These are phyloP conservation scores for Atkinsonella texensis DNA, from an alignment of 2,329 filamentous ascomycete species.

Conservation along the genomic window DNA sequence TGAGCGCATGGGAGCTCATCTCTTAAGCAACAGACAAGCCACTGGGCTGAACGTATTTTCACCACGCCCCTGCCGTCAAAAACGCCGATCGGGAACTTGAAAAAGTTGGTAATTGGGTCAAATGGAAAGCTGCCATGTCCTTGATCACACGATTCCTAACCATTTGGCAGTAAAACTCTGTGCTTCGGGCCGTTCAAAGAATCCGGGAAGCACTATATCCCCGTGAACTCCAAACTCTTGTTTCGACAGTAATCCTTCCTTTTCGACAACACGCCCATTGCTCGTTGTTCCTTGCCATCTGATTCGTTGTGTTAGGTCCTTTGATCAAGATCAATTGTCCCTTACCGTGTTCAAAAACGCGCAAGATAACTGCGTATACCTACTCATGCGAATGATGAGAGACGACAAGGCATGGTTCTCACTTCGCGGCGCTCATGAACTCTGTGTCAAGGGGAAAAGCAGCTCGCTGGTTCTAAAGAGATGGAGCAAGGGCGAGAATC, in stretches of 20 bases:
- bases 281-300: not conserved
- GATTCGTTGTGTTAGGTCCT: slow-evolving; percentile 26
- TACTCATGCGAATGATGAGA: slow-evolving; percentile 33
- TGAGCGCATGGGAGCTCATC: not conserved
- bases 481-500: slow-evolving; percentile 33
- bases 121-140: slow-evolving; percentile 13
- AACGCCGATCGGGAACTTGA: slow-evolving; percentile 30
- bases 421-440: slow-evolving; percentile 39
- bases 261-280: slow-evolving; percentile 1
- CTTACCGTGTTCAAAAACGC: slow-evolving; percentile 39
- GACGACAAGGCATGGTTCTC: slow-evolving; percentile 33
- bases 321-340: slow-evolving; percentile 43
- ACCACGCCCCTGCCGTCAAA: slow-evolving; percentile 38
- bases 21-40: slow-evolving; percentile 27
- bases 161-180: slow-evolving; percentile 24
- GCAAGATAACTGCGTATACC: slow-evolving; percentile 29
- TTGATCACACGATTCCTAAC: not conserved
- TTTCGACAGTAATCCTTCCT: slow-evolving; percentile 36
- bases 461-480: slow-evolving; percentile 37
- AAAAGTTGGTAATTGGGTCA: slow-evolving; percentile 14
- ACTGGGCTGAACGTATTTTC: slow-evolving; percentile 53
- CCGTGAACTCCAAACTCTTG: slow-evolving; percentile 36
- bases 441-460: slow-evolving; percentile 38
- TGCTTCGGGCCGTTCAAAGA: slow-evolving; percentile 34
- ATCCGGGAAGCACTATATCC: slow-evolving; percentile 31